Evolutionary conservation across 305 asterid genomes (phyloP).

Genomic region (Fraxinus nigra): DNA sequence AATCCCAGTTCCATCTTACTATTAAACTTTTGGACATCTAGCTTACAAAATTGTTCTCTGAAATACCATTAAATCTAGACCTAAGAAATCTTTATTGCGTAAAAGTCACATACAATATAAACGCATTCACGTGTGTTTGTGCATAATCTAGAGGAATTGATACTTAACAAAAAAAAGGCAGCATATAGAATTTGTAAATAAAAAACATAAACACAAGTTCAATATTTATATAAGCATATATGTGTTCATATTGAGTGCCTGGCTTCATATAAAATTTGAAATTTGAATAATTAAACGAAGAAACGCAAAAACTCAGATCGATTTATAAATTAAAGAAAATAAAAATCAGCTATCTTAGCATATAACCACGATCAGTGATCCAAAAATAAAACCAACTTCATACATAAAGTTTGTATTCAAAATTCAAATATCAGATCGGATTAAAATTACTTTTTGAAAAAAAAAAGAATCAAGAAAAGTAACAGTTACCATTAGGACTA

Average conservation of each 20-base stretch:
- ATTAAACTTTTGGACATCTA: background rate
- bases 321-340: background rate
- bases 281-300: conserved; percentile 2
- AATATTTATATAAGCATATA: background rate
- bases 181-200: background rate
- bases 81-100: no score
- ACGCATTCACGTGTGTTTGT: background rate
- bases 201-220: background rate
- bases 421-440: conserved; percentile 9
- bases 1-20: background rate
- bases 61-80: background rate
- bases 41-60: background rate
- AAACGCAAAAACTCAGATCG: background rate
- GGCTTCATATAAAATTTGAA: conserved; percentile 12
- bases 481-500: conserved; percentile 38
- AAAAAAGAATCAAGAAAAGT: background rate
- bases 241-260: background rate
- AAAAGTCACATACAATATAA: background rate
- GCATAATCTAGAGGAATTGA: conserved; percentile 2
- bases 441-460: background rate
- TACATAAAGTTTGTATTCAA: background rate
- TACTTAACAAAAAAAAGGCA: background rate
- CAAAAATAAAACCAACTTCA: conserved; percentile 25
- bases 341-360: background rate
- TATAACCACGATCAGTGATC: conserved; percentile 25